Evolutionary conservation across 306 rosid genomes (phyloP).

Genomic region (Prunus mongolica): DNA sequence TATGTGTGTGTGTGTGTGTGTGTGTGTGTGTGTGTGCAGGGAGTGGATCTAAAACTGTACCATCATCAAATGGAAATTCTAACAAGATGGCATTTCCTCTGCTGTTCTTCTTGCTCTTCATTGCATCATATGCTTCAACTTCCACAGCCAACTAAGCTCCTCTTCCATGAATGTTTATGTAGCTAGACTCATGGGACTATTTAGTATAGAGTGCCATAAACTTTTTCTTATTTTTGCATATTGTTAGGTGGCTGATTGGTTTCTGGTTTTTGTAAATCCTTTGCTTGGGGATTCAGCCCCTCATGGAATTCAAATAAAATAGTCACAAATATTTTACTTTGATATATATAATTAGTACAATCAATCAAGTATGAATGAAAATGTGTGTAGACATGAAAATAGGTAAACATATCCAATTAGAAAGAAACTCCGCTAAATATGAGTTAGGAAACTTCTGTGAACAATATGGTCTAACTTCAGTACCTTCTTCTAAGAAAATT

Average conservation of each 20-base stretch:
- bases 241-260: background rate
- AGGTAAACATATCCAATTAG: too few species aligned
- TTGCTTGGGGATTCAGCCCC: background rate
- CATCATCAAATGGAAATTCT: constrained; percentile 7
- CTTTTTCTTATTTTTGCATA: background rate
- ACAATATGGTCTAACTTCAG: too few species aligned
- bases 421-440: too few species aligned
- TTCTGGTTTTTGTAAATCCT: too few species aligned
- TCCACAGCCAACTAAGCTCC: constrained; percentile 14
- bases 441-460: too few species aligned
- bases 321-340: background rate
- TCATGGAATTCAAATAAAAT: background rate
- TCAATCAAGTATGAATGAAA: too few species aligned
- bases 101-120: constrained; percentile 26
- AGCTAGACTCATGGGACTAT: background rate
- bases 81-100: constrained; percentile 21
- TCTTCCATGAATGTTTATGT: background rate
- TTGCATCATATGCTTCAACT: constrained; percentile 17
- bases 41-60: constrained; percentile 2
- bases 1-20: too few species aligned
- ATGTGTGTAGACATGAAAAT: too few species aligned
- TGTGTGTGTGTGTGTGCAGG: constrained; percentile 8
- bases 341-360: background rate
- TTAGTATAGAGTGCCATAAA: background rate
- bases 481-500: too few species aligned